Evolutionary conservation across 768 basidiomycete genomes (phyloP).

Genomic region (Mycena latifolia): DNA sequence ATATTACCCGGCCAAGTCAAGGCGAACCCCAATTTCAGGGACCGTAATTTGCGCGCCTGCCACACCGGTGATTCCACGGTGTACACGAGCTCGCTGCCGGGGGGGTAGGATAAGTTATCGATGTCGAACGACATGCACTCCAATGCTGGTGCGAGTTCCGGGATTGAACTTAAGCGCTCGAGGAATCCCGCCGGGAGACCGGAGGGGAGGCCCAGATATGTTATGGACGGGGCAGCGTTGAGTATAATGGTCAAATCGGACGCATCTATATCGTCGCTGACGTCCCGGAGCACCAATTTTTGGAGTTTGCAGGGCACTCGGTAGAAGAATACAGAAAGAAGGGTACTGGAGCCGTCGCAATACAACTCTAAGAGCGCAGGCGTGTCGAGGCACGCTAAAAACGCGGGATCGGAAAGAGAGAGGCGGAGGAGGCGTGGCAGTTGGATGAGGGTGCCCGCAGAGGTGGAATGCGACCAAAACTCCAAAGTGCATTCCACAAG

Average conservation of each 20-base stretch:
- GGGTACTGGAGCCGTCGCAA: background rate
- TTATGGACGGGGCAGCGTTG: slow-evolving; percentile 7
- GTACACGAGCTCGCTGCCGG: background rate
- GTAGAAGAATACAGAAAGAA: background rate
- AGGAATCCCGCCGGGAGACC: background rate
- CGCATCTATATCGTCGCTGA: background rate
- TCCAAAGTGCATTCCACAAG: slow-evolving; percentile 10
- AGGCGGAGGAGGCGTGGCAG: slow-evolving; percentile 18
- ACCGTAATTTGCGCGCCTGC: background rate
- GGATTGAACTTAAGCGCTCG: background rate
- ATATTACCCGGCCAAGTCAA: background rate
- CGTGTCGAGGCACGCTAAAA: slow-evolving; percentile 8
- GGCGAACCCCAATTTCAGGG: background rate
- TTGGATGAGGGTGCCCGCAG: background rate
- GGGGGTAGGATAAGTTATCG: background rate
- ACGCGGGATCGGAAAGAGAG: background rate
- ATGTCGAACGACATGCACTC: background rate
- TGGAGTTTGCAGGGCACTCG: background rate
- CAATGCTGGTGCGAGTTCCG: background rate
- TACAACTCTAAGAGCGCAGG: slow-evolving; percentile 20
- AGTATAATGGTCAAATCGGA: background rate
- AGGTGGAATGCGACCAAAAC: background rate
- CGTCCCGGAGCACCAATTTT: slow-evolving; percentile 3
- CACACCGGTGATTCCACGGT: background rate
- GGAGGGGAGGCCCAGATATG: background rate